Base-by-base conservation (phyloP, 768 basidiomycete genomes). In the Kwoniella sp. region DNA sequence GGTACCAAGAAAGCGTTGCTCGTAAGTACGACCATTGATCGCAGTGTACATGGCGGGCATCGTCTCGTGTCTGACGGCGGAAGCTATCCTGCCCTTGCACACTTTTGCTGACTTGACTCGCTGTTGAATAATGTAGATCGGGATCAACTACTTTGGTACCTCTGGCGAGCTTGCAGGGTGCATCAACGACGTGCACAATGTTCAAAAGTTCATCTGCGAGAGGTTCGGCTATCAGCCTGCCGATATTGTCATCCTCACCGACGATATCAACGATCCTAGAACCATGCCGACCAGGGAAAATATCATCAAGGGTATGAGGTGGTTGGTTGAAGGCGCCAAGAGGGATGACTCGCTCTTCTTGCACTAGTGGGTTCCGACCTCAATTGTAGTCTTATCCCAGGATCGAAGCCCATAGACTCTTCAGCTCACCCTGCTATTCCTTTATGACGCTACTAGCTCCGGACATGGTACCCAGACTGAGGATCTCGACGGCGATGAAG, bases 381-480 rank as follows among this genome's bases (percentile, higher is more conserved):
- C n/a, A n/a, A n/a, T n/a, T n/a, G n/a, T n/a, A n/a, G n/a, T n/a
- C n/a, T n/a, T n/a, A n/a, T n/a, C n/a, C n/a, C n/a, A n/a, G n/a
- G n/a, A n/a, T n/a, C n/a, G n/a, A n/a, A n/a, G n/a, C n/a, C n/a
- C n/a, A n/a, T n/a, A n/a, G n/a, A n/a, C n/a, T n/a, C n/a, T n/a
- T n/a, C n/a, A n/a, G n/a, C n/a, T n/a, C n/a, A n/a, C n/a, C n/a
- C n/a, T n/a, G n/a, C n/a, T n/a, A n/a, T n/a, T n/a, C n/a, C n/a
- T n/a, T n/a, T 9, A 46, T 13, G 24, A 55, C 4, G 26, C 26
- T 19, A 55, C 3, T 50, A 77, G 91, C 78, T 94, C 92, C 10
- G 94, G 94, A 12, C 94, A 97, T 68, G 95, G 95, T 26, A 92
- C 91, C 9, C 93, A 93, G 79, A 88, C 88, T 0, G 84, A 89